Evolutionary conservation across 495 filamentous ascomycete genomes (phyloP).

Genomic region (Hypoxylon subgilvum): DNA sequence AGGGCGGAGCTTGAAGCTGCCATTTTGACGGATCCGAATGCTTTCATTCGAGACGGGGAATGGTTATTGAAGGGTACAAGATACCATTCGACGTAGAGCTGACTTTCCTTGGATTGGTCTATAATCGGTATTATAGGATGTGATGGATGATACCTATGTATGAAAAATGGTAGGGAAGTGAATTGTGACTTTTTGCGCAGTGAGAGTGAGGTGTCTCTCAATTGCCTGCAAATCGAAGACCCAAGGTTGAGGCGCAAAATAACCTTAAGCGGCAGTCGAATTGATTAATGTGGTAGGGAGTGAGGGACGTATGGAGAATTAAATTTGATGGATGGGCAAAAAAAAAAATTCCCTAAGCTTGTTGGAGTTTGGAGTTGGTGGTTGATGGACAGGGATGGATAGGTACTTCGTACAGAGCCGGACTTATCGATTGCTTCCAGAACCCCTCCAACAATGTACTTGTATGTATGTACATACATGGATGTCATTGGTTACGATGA

Average conservation of each 20-base stretch:
- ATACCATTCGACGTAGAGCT: slow-evolving; percentile 2
- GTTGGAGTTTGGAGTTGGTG: slow-evolving; percentile 7
- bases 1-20: slow-evolving; percentile 62
- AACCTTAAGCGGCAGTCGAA: not conserved
- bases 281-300: slow-evolving; percentile 4
- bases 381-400: too few relatives aligned
- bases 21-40: slow-evolving; percentile 49
- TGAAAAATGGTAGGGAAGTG: too few relatives aligned
- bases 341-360: slow-evolving; percentile 10
- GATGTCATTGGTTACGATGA: slow-evolving; percentile 16
- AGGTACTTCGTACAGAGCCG: slow-evolving; percentile 12
- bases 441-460: too few relatives aligned
- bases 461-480: not conserved
- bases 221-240: too few relatives aligned
- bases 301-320: slow-evolving; percentile 18
- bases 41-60: slow-evolving; percentile 39
- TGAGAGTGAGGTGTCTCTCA: too few relatives aligned
- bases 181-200: too few relatives aligned
- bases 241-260: slow-evolving; percentile 17
- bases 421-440: slow-evolving; percentile 27
- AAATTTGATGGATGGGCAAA: slow-evolving; percentile 8
- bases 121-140: too few relatives aligned
- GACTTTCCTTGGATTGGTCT: not conserved
- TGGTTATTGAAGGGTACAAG: slow-evolving; percentile 4
- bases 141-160: too few relatives aligned